These are phyloP conservation scores for Acephala macrosclerotiorum DNA, from an alignment of 2,329 filamentous ascomycete genomes.

Conservation along the genomic window DNA sequence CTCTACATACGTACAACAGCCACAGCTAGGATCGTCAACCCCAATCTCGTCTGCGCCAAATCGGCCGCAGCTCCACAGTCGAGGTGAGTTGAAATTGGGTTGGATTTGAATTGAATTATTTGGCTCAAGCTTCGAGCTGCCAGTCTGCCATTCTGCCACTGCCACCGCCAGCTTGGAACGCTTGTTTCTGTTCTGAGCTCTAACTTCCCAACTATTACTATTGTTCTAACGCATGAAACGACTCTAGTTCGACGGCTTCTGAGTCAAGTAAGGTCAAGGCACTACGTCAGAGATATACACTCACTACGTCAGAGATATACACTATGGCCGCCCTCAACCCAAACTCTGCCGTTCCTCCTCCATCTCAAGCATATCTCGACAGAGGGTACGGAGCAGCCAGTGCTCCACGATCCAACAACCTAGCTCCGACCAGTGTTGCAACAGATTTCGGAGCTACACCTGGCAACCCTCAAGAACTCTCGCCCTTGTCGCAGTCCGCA, in stretches of 20 bases:
- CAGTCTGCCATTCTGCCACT: neutral
- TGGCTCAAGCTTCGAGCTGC: neutral
- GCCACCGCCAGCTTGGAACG: neutral
- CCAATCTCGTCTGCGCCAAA: conserved; percentile 7
- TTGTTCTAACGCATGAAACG: conserved; percentile 19
- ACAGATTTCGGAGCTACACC: conserved; percentile 38
- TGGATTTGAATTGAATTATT: neutral
- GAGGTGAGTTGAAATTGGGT: neutral
- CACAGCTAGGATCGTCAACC: neutral
- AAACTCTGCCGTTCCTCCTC: conserved; percentile 35
- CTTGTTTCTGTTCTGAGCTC: neutral
- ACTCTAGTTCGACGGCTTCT: conserved; percentile 18
- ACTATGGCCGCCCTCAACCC: conserved; percentile 36
- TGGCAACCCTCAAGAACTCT: conserved; percentile 33
- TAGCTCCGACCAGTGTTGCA: conserved; percentile 21
- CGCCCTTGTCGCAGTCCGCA: conserved; percentile 37
- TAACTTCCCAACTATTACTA: neutral
- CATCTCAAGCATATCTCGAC: conserved; percentile 39
- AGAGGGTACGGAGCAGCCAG: conserved; percentile 40
- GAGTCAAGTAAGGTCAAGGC: neutral
- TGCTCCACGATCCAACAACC: conserved; percentile 32
- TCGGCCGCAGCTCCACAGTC: conserved; percentile 3
- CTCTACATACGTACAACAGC: neutral
- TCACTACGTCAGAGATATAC: conserved; percentile 7
- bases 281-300: conserved; percentile 19